Evolutionary conservation across 1,284 basidiomycete genomes (phyloP).

Genomic region (Thelephora terrestris): DNA sequence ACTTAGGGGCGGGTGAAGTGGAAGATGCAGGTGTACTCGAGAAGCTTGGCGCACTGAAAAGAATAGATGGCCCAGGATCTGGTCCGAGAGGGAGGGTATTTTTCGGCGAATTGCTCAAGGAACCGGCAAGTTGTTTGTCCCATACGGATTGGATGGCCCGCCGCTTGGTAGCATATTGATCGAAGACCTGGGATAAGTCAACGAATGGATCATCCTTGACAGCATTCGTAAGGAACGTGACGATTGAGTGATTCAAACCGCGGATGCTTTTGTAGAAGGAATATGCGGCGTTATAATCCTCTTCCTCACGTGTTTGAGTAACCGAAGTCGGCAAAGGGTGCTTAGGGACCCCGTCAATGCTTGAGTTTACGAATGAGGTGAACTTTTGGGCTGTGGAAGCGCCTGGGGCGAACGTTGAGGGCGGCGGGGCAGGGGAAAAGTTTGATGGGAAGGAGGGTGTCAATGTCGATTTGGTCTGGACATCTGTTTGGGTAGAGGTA

Average conservation of each 20-base stretch:
- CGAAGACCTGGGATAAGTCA: slow-evolving; percentile 53
- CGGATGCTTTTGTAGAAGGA: slow-evolving; percentile 69
- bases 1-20: not conserved
- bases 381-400: slow-evolving; percentile 18
- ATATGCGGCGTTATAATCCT: slow-evolving; percentile 27
- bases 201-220: slow-evolving; percentile 68
- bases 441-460: slow-evolving; percentile 8
- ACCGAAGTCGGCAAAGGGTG: slow-evolving; percentile 9
- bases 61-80: not conserved
- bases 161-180: slow-evolving; percentile 40
- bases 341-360: slow-evolving; percentile 6
- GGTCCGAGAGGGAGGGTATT: not conserved
- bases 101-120: slow-evolving; percentile 4
- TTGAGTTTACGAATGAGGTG: slow-evolving; percentile 21
- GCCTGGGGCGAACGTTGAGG: slow-evolving; percentile 7
- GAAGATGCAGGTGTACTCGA: not conserved
- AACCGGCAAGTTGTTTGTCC: slow-evolving; percentile 3
- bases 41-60: not conserved
- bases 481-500: not conserved
- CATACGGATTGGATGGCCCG: slow-evolving; percentile 1
- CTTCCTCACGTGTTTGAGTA: slow-evolving; percentile 14
- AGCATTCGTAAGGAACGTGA: slow-evolving; percentile 50
- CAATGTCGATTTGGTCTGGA: slow-evolving; percentile 4
- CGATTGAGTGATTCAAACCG: slow-evolving; percentile 70
- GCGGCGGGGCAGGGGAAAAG: slow-evolving; percentile 2